Evolutionary conservation across 805 yeast genomes (phyloP).

Genomic region (Komagataella pseudopastoris): DNA sequence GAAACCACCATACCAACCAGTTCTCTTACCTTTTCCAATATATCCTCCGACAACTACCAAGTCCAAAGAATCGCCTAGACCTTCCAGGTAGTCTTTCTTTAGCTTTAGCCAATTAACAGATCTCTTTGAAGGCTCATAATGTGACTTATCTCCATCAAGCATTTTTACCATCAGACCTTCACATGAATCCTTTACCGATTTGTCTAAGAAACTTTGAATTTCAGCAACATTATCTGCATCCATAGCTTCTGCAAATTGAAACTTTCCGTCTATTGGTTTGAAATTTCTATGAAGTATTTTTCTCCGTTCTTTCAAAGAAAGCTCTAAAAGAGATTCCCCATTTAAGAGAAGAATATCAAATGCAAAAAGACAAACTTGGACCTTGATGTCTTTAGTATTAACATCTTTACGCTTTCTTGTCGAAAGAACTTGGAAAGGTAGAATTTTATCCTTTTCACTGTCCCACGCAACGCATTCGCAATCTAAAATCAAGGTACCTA

Average conservation of each 20-base stretch:
- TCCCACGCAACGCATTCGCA: conserved; percentile 99
- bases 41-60: conserved; percentile 91
- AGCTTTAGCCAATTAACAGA: conserved; percentile 92
- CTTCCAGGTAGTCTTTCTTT: conserved; percentile 88
- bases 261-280: conserved; percentile 55
- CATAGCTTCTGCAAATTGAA: conserved; percentile 65
- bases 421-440: conserved; percentile 87
- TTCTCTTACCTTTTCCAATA: conserved; percentile 86
- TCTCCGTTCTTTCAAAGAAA: conserved; percentile 62
- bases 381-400: conserved; percentile 74
- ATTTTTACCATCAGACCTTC: conserved; percentile 96
- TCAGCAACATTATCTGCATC: conserved; percentile 62
- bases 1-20: conserved; percentile 93
- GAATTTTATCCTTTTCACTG: conserved; percentile 54
- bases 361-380: conserved; percentile 83
- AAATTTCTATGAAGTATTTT: conserved; percentile 41
- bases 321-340: conserved; percentile 55
- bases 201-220: conserved; percentile 74
- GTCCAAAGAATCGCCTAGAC: conserved; percentile 93
- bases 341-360: conserved; percentile 75
- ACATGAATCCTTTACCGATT: conserved; percentile 78
- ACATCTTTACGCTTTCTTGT: conserved; percentile 94
- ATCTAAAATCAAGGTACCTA: conserved; percentile 64
- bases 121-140: conserved; percentile 89
- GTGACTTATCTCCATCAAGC: conserved; percentile 66